Conservation (phyloP, 2,329 filamentous ascomycete species). For the Curvularia lunata region DNA sequence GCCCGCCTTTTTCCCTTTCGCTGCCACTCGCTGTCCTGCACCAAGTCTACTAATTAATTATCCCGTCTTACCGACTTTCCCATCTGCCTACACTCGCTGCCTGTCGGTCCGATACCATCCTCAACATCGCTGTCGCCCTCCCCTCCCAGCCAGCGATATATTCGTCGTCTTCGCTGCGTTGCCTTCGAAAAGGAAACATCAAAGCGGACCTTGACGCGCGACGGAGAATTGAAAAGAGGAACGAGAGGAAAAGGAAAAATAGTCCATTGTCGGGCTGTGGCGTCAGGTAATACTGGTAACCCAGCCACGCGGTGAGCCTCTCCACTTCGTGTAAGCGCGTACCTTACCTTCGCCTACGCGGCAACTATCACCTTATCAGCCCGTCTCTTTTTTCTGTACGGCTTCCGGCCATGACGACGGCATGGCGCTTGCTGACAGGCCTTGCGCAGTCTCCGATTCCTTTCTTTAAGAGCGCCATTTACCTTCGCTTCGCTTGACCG, state of each 20-base stretch:
- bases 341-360: not conserved
- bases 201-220: not conserved
- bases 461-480: slow-evolving; percentile 11
- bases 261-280: not conserved
- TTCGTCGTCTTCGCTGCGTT: not conserved
- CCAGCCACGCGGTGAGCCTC: slow-evolving; percentile 8
- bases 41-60: not conserved
- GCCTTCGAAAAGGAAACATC: not conserved
- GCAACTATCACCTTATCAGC: slow-evolving; percentile 6
- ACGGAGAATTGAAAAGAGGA: not conserved
- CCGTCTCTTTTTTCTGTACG: slow-evolving; percentile 13
- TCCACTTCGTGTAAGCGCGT: not conserved
- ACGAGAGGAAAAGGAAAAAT: not conserved
- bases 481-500: slow-evolving; percentile 10
- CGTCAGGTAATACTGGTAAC: slow-evolving; percentile 5
- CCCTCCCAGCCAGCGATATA: not conserved
- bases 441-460: slow-evolving; percentile 20
- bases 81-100: slow-evolving; percentile 6
- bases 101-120: not conserved
- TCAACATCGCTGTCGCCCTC: not conserved
- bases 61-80: not conserved
- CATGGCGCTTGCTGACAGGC: slow-evolving; percentile 29
- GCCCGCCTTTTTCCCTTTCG: slow-evolving; percentile 4
- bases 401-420: slow-evolving; percentile 6
- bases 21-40: not conserved